Evolutionary conservation across 2,329 filamentous ascomycete genomes (phyloP).

Genomic region (Colletotrichum godetiae): DNA sequence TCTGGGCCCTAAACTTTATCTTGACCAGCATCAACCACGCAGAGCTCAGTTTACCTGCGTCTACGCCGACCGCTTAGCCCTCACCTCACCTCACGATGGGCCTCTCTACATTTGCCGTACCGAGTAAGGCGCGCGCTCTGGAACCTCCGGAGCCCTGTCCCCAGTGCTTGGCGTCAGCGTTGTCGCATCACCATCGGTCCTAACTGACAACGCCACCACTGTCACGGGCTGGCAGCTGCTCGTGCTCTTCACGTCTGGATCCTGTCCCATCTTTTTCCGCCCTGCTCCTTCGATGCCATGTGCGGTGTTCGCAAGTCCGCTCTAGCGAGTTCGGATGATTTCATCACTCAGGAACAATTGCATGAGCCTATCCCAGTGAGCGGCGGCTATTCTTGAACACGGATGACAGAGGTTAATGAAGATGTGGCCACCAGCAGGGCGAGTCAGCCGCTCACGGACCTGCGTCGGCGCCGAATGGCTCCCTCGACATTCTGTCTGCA

Average conservation of each 20-base stretch:
- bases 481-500: too few relatives aligned
- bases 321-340: slow-evolving; percentile 19
- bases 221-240: background rate
- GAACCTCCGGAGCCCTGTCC: slow-evolving; percentile 10
- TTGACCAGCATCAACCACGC: slow-evolving; percentile 28
- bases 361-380: background rate
- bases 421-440: background rate
- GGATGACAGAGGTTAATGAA: slow-evolving; percentile 10
- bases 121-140: background rate
- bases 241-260: background rate
- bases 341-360: background rate
- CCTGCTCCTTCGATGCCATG: background rate
- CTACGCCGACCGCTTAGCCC: background rate
- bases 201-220: too few relatives aligned
- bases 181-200: background rate
- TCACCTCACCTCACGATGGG: background rate
- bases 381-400: slow-evolving; percentile 20
- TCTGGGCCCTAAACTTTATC: slow-evolving; percentile 24
- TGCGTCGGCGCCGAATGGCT: slow-evolving; percentile 12
- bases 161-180: slow-evolving; percentile 11
- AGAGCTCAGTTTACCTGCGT: background rate
- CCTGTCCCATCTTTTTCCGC: background rate
- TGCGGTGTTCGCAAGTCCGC: background rate
- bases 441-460: background rate
- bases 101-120: background rate